Evolutionary conservation across 208 protist genomes (phyloP), one percentile per base, ranked within the genome.

Genomic region (Jaenimonas drosophilae): DNA sequence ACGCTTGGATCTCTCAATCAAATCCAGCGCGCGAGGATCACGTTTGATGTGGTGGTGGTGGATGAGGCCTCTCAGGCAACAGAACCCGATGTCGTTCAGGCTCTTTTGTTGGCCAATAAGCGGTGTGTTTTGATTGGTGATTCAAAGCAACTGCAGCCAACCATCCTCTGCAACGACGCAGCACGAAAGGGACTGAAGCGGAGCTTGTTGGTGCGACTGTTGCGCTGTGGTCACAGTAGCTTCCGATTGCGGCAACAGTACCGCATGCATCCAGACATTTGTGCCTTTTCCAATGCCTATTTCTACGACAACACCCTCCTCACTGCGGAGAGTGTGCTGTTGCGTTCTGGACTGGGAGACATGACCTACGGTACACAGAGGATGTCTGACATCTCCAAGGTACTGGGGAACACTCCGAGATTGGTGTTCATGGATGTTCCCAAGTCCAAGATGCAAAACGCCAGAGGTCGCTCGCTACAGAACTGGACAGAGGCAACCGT

Each of bases 21-120:
- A 31, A 28, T 88, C 0, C 49, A 68, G 24, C 64, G 67, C n/a
- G 12, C 42, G 3, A 56, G 60, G 2, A 12, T 72, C 27, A 16
- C 49, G 21, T 93, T 88, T 48, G 85, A 93, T 49, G 54, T 76
- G 0, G 88, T 95, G 23, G 67, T 97, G 23, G 68, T 96, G 30
- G 92, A 97, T 62, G 92, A 97, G 64, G 84, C 82, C 2, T 87
- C 88, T 5, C 92, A 97, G 69, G 76, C 76, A 0, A 84, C 85
- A 32, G 88, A 97, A 55, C 82, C 85, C 23, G 77, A 86, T 31
- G 63, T 83, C 11, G 52, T 96, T 42, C 71, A 78, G 59, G 77
- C 83, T 11, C 51, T 94, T 16, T 54, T 72, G 29, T 54, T 88
- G 17, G 57, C 74, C 16, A 64, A 54, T 24, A 47, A 55, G 16